These are phyloP conservation scores for Huiozyma naganishii DNA, from an alignment of 805 yeast genomes.

Conservation along the genomic window DNA sequence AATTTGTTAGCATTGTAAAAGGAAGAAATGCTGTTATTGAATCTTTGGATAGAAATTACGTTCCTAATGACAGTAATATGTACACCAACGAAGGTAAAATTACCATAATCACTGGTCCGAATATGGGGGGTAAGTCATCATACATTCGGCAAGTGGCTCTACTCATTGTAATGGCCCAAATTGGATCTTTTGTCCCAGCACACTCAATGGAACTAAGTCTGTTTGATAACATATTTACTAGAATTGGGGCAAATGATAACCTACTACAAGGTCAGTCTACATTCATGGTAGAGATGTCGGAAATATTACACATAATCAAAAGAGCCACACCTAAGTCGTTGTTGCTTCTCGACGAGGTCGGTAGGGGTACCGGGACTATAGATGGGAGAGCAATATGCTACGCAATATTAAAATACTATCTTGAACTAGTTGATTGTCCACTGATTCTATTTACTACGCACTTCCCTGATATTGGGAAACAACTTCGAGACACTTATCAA, in stretches of 20 bases:
- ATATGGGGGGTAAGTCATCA: constrained; percentile 56
- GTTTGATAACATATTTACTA: constrained; percentile 45
- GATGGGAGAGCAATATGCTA: constrained; percentile 82
- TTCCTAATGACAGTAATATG: constrained; percentile 57
- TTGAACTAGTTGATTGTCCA: constrained; percentile 33
- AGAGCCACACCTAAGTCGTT: constrained; percentile 71
- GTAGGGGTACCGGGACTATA: constrained; percentile 76
- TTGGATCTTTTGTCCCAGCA: constrained; percentile 45
- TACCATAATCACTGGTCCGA: constrained; percentile 53
- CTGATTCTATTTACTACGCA: constrained; percentile 76
- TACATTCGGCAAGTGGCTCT: constrained; percentile 43
- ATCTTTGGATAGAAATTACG: constrained; percentile 37
- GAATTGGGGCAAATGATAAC: constrained; percentile 82
- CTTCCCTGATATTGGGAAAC: constrained; percentile 52
- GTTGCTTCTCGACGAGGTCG: constrained; percentile 87
- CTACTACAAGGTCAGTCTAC: constrained; percentile 69
- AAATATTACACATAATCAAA: constrained; percentile 77
- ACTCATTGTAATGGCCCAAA: constrained; percentile 42
- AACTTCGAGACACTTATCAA: constrained; percentile 28
- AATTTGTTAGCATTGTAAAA: constrained; percentile 38
- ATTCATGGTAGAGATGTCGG: constrained; percentile 93
- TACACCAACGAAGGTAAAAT: constrained; percentile 37
- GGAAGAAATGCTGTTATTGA: constrained; percentile 65
- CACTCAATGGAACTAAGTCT: constrained; percentile 48
- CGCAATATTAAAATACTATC: constrained; percentile 53